phyloP scores from a whole-genome alignment of 331 rosid genomes.

The Cydonia oblonga region DNA sequence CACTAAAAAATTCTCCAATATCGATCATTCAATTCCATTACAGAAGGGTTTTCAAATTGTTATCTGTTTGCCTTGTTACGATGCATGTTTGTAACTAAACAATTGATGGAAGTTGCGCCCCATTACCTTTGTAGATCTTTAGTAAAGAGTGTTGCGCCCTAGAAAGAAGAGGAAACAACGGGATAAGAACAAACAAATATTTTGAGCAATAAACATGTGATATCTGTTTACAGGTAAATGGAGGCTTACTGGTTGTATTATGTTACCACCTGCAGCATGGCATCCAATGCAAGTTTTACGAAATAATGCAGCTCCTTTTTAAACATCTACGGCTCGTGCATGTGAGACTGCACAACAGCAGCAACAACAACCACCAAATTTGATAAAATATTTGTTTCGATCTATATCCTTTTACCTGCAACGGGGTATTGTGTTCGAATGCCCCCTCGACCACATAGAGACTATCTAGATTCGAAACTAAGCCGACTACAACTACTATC shows the following conservation, averaged over 20 bases:
- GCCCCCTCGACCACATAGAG: too few relatives aligned
- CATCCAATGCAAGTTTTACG: constrained; percentile 79
- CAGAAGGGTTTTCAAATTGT: not conserved
- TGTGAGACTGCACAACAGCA: constrained; percentile 30
- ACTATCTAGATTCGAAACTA: not conserved
- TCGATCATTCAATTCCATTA: not conserved
- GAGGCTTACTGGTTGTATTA: constrained; percentile 70
- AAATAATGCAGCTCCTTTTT: constrained; percentile 67
- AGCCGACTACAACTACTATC: not conserved
- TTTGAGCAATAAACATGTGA: not conserved
- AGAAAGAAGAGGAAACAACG: constrained; percentile 2
- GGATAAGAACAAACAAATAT: not conserved
- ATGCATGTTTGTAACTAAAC: not conserved
- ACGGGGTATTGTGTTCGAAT: too few relatives aligned
- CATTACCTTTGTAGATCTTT: constrained; percentile 77
- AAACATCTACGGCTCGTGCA: constrained; percentile 56
- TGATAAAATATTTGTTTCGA: not conserved
- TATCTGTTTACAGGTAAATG: not conserved
- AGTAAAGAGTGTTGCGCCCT: constrained; percentile 73
- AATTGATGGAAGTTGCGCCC: not conserved
- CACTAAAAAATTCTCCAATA: not conserved
- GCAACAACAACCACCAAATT: not conserved
- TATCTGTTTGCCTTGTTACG: not conserved
- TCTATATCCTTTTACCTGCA: too few relatives aligned
- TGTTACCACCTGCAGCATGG: constrained; percentile 85